Evolutionary conservation across 108 stramenopile species (phyloP).

Genomic region (Pseudonitzschia multiseries): DNA sequence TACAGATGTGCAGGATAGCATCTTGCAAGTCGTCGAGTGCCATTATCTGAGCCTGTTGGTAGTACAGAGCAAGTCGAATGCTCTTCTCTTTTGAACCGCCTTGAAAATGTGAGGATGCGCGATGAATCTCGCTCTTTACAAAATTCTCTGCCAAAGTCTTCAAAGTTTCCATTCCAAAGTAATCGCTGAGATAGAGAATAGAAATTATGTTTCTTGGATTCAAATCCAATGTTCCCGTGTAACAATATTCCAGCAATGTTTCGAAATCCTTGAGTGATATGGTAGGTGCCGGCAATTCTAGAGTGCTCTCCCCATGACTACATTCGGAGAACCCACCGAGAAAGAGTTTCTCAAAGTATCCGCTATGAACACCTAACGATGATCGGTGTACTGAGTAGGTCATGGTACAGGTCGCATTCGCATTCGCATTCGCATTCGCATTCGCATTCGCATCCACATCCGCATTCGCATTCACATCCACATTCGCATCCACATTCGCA

Average conservation of each 20-base stretch:
- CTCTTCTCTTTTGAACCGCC: neutral
- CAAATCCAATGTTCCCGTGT: neutral
- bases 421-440: neutral
- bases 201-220: neutral
- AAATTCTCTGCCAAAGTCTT: neutral
- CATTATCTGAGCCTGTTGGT: neutral
- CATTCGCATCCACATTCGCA: too few relatives aligned
- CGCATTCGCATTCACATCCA: too few relatives aligned
- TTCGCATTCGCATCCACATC: too few relatives aligned
- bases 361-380: conserved; percentile 1
- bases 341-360: conserved; percentile 6
- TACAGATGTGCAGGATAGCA: conserved; percentile 1
- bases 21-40: neutral
- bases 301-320: neutral
- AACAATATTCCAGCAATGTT: neutral
- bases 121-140: neutral
- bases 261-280: conserved; percentile 11
- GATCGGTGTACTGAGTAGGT: conserved; percentile 12
- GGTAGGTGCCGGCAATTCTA: neutral
- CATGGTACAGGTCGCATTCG: neutral
- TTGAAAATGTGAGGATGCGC: too few relatives aligned
- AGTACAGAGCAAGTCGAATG: neutral
- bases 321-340: neutral
- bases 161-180: conserved; percentile 1
- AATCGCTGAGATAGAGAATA: neutral